These are phyloP conservation scores for Fomitopsis betulina DNA, from an alignment of 1,284 basidiomycete genomes.

Conservation along the genomic window DNA sequence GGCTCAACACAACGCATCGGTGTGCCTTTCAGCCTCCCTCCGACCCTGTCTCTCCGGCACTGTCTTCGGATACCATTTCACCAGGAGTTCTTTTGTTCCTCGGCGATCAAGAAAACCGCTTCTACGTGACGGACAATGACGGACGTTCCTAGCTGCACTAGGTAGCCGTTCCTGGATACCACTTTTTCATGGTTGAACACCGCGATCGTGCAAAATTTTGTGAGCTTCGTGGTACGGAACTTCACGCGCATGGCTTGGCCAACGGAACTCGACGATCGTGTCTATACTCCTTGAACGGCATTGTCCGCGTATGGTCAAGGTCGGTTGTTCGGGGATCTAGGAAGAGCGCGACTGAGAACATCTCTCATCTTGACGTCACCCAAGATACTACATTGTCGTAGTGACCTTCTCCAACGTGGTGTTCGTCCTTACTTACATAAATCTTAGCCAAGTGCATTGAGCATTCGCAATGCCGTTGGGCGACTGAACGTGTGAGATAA, in stretches of 20 bases:
- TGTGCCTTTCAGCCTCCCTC: not conserved
- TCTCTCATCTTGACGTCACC: slow-evolving; percentile 2
- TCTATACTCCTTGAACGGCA: too few species aligned
- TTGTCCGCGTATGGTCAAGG: too few species aligned
- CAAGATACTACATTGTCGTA: not conserved
- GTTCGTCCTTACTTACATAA: too few species aligned
- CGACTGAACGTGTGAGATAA: not conserved
- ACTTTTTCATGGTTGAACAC: too few species aligned
- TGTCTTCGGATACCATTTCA: not conserved
- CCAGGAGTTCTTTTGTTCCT: not conserved
- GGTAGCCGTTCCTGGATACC: not conserved
- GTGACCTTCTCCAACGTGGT: too few species aligned
- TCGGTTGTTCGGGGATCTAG: too few species aligned
- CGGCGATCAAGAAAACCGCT: not conserved
- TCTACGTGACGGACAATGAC: not conserved
- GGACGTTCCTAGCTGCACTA: not conserved
- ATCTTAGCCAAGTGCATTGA: too few species aligned
- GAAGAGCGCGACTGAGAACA: too few species aligned
- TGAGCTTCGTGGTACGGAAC: too few species aligned
- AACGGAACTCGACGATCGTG: too few species aligned
- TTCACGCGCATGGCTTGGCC: too few species aligned
- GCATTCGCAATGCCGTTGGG: not conserved
- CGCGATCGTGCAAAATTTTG: too few species aligned
- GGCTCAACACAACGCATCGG: not conserved
- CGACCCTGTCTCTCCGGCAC: not conserved